These are phyloP conservation scores for Trichosporon faecale DNA, from an alignment of 1,284 basidiomycete genomes.

Conservation along the genomic window DNA sequence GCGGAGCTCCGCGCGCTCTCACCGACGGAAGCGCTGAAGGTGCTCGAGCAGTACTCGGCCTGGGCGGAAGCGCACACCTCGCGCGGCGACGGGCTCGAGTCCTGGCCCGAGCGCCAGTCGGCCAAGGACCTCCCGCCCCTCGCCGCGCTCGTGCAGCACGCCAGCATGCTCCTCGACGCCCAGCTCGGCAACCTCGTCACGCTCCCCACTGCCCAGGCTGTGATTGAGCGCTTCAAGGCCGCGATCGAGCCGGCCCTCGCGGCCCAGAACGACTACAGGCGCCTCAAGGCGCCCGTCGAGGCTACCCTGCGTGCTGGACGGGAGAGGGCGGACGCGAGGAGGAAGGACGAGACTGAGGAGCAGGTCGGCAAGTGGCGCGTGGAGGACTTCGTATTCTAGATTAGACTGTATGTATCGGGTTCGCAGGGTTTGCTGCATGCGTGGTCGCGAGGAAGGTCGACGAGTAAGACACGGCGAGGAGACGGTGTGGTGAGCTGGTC, in stretches of 20 bases:
- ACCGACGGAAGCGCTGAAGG: conserved; percentile 36
- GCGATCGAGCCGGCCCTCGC: conserved; percentile 39
- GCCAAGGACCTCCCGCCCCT: conserved; percentile 16
- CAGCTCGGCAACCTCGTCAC: conserved; percentile 46
- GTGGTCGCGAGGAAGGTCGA: no score
- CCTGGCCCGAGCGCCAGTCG: conserved; percentile 31
- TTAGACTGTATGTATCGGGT: neutral
- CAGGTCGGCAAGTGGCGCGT: conserved; percentile 47
- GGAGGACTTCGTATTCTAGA: conserved; percentile 45
- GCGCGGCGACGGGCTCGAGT: conserved; percentile 30
- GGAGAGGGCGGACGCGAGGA: conserved; percentile 20
- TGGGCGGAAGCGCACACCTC: conserved; percentile 41
- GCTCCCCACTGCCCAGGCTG: conserved; percentile 28
- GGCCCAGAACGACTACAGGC: conserved; percentile 42
- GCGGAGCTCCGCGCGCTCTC: conserved; percentile 36
- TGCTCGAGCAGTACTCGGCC: conserved; percentile 32
- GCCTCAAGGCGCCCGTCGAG: conserved; percentile 45
- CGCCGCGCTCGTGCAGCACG: conserved; percentile 34
- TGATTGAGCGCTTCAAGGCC: conserved; percentile 35
- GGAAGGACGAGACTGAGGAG: conserved; percentile 31
- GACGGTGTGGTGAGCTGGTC: neutral
- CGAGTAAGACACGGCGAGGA: neutral
- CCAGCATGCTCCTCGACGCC: conserved; percentile 47
- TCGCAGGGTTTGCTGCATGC: neutral
- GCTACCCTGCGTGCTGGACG: conserved; percentile 39